Evolutionary conservation across 2,329 filamentous ascomycete species (phyloP), one percentile per base, ranked within the genome.

Genomic region (Ascochyta rabiei): DNA sequence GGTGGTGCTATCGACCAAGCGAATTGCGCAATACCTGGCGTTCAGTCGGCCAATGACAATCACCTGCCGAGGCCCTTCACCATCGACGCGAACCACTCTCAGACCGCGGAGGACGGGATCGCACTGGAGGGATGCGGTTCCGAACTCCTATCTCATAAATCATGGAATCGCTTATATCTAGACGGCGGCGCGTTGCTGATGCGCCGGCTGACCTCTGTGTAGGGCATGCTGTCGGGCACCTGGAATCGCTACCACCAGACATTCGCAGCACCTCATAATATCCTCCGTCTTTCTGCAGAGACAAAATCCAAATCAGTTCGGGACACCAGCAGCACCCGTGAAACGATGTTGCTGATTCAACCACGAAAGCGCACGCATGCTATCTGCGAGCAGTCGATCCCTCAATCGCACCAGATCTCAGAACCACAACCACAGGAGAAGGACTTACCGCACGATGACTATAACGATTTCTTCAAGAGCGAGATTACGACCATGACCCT

Each of bases 1-100:
- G 28, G 12, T 53, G 49, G 30, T 53, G 43, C 31, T 41, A 53
- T 53, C 18, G 6, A 45, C 42, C 49, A 43, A 48, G 38, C 45
- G 26, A 54, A 54, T 54, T 44, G 51, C 51, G 51, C 51, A 39
- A 54, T 54, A 31, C 21, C n/a, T 35, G 49, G 42, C 49, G 30
- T 40, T 46, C 19, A 43, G 28, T 34, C n/a, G 21, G 33, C 51
- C 51, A 54, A 54, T 54, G 9, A 28, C 4, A 28, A 35, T n/a
- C n/a, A 34, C 15, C 34, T 28, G 51, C 51, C 51, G 39, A 48
- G 51, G 31, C 39, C 31, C 34, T 41, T 40, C 45, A 54, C 45
- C 2, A 24, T 15, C 34, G 28, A 24, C 51, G 39, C 45, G 51
- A 54, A 54, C 45, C 51, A 45, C 40, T 54, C 51, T 39, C n/a